Conservation (phyloP, 176 grass and related monocot species). For the Melocanna baccifera region DNA sequence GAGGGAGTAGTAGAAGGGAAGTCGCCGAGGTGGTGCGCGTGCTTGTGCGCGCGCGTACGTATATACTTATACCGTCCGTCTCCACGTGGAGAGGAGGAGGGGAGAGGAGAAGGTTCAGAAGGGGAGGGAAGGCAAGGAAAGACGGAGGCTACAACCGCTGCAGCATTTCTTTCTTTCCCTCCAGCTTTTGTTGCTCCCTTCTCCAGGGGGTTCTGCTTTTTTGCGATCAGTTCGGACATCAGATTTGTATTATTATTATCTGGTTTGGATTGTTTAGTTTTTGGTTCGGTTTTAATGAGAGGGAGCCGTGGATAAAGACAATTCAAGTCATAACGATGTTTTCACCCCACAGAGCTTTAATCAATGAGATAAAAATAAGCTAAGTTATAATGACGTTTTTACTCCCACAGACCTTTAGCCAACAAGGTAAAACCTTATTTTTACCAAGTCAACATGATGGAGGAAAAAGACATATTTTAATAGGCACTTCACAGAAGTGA, state of each 20-base stretch:
- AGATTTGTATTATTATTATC: not conserved
- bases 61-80: not conserved
- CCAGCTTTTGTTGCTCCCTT: not conserved
- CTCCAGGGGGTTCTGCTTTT: not conserved
- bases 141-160: constrained; percentile 10
- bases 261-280: not conserved
- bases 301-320: no score
- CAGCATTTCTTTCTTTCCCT: not conserved
- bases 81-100: constrained; percentile 36
- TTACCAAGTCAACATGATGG: no score
- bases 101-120: constrained; percentile 1
- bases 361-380: no score
- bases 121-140: not conserved
- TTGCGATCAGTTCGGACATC: not conserved
- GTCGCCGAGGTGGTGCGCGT: constrained; percentile 2
- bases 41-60: not conserved
- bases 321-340: no score
- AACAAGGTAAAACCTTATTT: no score
- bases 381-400: no score
- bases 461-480: no score
- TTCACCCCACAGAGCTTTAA: no score
- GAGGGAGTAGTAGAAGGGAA: not conserved
- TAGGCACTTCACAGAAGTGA: no score
- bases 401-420: no score
- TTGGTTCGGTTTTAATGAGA: not conserved